Evolutionary conservation across 106 monocot species (phyloP).

Genomic region (Chionographis japonica): DNA sequence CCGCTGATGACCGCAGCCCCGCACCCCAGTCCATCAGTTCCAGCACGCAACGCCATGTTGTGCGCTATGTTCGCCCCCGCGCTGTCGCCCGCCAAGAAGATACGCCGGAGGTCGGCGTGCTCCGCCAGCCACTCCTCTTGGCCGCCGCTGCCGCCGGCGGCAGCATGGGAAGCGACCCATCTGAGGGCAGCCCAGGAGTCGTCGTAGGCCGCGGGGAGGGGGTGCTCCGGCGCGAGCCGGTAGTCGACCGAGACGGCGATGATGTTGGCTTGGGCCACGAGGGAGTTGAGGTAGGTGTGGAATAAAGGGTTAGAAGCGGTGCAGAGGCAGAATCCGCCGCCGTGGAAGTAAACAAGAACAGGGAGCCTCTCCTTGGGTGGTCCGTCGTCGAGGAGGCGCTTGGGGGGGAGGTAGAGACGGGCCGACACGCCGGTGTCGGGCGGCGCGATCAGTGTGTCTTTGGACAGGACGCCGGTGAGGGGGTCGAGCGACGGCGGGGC

Average conservation of each 20-base stretch:
- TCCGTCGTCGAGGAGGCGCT: constrained; percentile 9
- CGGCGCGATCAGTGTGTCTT: constrained; percentile 36
- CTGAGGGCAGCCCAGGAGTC: constrained; percentile 50
- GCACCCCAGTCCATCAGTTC: not conserved
- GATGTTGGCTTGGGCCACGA: constrained; percentile 19
- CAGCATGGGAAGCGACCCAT: constrained; percentile 37
- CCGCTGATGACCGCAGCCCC: not conserved
- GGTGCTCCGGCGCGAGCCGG: constrained; percentile 63
- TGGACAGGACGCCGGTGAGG: constrained; percentile 34
- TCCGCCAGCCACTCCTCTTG: constrained; percentile 17
- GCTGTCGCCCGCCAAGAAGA: constrained; percentile 40
- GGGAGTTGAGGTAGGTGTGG: constrained; percentile 44
- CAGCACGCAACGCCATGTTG: constrained; percentile 17
- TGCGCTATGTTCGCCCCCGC: constrained; percentile 39
- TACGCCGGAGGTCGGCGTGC: constrained; percentile 14
- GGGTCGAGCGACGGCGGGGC: constrained; percentile 24
- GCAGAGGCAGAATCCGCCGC: constrained; percentile 51
- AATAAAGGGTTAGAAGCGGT: constrained; percentile 31
- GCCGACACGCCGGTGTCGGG: constrained; percentile 23
- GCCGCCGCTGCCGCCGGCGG: not conserved
- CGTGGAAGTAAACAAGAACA: constrained; percentile 58
- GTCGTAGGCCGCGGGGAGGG: constrained; percentile 50
- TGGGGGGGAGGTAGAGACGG: constrained; percentile 36
- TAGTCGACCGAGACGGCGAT: constrained; percentile 57
- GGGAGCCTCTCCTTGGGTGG: constrained; percentile 22